Evolutionary conservation across 495 filamentous ascomycete species (phyloP), one percentile per base, ranked within the genome.

Genomic region (Aspergillus sclerotiicarbonarius): DNA sequence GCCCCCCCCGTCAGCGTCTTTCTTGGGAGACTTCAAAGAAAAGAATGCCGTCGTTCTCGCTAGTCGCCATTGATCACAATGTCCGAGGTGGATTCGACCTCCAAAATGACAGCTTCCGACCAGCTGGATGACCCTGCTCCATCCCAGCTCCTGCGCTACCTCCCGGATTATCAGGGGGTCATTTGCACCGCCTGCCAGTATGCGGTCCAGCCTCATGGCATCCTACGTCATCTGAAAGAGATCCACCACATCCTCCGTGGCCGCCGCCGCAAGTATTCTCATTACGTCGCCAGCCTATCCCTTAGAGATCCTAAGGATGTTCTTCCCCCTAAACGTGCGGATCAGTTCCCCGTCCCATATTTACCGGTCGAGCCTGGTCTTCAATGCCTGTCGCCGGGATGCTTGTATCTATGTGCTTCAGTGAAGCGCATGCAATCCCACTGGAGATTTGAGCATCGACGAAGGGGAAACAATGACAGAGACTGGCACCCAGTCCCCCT

Each of bases 171-270:
- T n/a, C 19, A 49, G 20, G 46, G 30, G 0, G 20, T 49, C 0
- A 9, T 49, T 20, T 49, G 46, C 29, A n/a, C 29, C 21, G 29
- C 8, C 13, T 76, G 72, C 48, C 55, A 35, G 21, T 73, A 74
- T 49, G 74, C 74, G 2, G 58, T 76, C 19, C 72, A 75, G 51
- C 72, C 72, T 9, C 54, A 48, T 10, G 74, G 63, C 8, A 61
- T 76, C 18, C 9, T 53, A 10, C 67, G 74, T 6, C 72, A 76
- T 56, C 56, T 76, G 29, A 76, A 76, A 53, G 72, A 76, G 20
- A 68, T 72, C 49, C 72, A 76, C 30, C 63, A 63, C 32, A 57
- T 76, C 33, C 56, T 64, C 25, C 61, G 63, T n/a, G 33, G 48
- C 19, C 18, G 54, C 0, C 62, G 74, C 4, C 67, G 62, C 3